Percentiles rank a stretch among this genome's conserved stretches.
These are phyloP conservation scores for Petasospora fabianii DNA, from an alignment of 1,139 yeast species.

Conservation along the genomic window DNA sequence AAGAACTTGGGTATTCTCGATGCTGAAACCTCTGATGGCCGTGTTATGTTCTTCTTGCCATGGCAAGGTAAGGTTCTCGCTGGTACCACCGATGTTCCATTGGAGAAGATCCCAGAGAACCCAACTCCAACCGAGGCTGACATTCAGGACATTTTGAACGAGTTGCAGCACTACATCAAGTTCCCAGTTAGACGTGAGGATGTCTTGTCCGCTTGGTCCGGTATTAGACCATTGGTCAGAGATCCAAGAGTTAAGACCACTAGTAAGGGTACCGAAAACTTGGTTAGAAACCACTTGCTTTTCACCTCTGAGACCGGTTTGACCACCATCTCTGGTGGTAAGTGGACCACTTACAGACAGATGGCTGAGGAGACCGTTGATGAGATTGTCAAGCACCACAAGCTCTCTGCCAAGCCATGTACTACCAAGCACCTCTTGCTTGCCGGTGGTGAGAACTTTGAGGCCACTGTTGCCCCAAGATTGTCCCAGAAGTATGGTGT, in stretches of 20 bases:
- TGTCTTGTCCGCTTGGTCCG: slow-evolving; percentile 94
- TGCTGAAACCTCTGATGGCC: slow-evolving; percentile 90
- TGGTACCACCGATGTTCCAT: slow-evolving; percentile 90
- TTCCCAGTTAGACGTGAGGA: slow-evolving; percentile 89
- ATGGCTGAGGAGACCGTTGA: slow-evolving; percentile 96
- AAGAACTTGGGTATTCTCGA: slow-evolving; percentile 84
- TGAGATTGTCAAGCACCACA: slow-evolving; percentile 54
- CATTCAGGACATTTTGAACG: slow-evolving; percentile 81
- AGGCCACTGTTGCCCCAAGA: slow-evolving; percentile 68
- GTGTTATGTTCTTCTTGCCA: slow-evolving; percentile 95
- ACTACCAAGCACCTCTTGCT: slow-evolving; percentile 60
- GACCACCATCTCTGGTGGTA: slow-evolving; percentile 92
- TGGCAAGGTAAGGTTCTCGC: slow-evolving; percentile 98
- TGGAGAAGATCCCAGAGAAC: slow-evolving; percentile 70
- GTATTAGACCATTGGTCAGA: slow-evolving; percentile 90
- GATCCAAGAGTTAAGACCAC: slow-evolving; percentile 61
- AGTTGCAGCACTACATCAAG: slow-evolving; percentile 83
- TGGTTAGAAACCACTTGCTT: slow-evolving; percentile 87
- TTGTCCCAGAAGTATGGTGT: slow-evolving; percentile 76
- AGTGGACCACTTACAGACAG: slow-evolving; percentile 97
- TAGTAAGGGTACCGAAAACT: slow-evolving; percentile 61
- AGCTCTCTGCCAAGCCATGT: slow-evolving; percentile 49
- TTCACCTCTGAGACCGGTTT: slow-evolving; percentile 70
- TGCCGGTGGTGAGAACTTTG: slow-evolving; percentile 76
- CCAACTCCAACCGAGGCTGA: slow-evolving; percentile 90